Evolutionary conservation across 805 yeast species (phyloP).

Genomic region (Nakazawaea pomicola): DNA sequence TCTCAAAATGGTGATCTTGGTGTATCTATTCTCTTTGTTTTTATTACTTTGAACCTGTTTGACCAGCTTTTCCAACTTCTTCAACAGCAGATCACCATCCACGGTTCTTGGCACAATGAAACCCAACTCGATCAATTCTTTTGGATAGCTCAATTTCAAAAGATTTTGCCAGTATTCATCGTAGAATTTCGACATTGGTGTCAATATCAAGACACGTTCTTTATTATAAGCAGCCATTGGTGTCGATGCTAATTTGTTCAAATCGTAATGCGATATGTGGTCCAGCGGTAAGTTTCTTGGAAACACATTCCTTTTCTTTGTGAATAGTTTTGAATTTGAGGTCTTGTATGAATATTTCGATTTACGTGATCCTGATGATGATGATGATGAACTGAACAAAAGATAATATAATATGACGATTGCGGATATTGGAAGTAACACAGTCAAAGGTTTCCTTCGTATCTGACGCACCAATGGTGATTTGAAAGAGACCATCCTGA

Average conservation of each 20-base stretch:
- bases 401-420: conserved; percentile 37
- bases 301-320: conserved; percentile 47
- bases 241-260: conserved; percentile 72
- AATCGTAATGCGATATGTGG: conserved; percentile 78
- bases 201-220: conserved; percentile 79
- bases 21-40: conserved; percentile 56
- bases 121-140: conserved; percentile 80
- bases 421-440: conserved; percentile 41
- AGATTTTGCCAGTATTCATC: conserved; percentile 87
- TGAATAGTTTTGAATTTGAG: conserved; percentile 42
- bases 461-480: conserved; percentile 41
- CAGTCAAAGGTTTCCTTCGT: conserved; percentile 54
- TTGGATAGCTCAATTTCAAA: conserved; percentile 71
- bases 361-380: conserved; percentile 18
- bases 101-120: conserved; percentile 81
- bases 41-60: conserved; percentile 64
- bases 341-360: conserved; percentile 45
- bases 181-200: conserved; percentile 88
- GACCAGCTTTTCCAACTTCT: conserved; percentile 67
- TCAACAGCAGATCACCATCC: conserved; percentile 79
- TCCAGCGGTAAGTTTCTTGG: conserved; percentile 63
- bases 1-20: conserved; percentile 81
- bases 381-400: conserved; percentile 30
- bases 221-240: conserved; percentile 66
- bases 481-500: conserved; percentile 20